These are phyloP conservation scores for Fibroporia radiculosa DNA, from an alignment of 768 basidiomycete species.

Conservation along the genomic window DNA sequence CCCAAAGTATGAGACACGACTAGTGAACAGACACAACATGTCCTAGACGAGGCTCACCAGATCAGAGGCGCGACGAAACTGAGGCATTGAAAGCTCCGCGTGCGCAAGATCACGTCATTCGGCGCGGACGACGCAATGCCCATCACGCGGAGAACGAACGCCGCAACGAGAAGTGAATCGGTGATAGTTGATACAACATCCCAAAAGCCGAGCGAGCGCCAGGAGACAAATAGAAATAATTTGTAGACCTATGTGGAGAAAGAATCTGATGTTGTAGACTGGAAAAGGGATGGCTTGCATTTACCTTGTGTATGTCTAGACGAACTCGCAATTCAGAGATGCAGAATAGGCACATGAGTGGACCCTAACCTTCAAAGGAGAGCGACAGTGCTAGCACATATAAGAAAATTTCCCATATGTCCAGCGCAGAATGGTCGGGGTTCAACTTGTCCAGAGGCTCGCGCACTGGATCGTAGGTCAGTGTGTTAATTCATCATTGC, in stretches of 20 bases:
- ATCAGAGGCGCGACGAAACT: constrained; percentile 85
- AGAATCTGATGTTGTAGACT: background rate
- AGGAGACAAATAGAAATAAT: constrained; percentile 67
- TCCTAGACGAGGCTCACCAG: constrained; percentile 47
- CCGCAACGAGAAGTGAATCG: constrained; percentile 61
- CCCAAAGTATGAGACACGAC: background rate
- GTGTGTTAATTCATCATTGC: background rate
- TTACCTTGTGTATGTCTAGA: constrained; percentile 49
- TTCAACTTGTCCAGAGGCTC: constrained; percentile 72
- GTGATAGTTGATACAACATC: constrained; percentile 62
- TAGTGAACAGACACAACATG: background rate
- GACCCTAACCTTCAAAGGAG: constrained; percentile 60
- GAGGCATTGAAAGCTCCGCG: constrained; percentile 81
- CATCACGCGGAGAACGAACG: constrained; percentile 65
- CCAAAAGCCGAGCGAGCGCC: constrained; percentile 82
- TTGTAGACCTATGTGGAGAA: constrained; percentile 47
- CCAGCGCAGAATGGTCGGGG: constrained; percentile 45
- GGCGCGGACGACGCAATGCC: constrained; percentile 36
- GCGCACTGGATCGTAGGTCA: constrained; percentile 46
- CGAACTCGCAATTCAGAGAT: background rate
- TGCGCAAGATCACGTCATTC: constrained; percentile 32
- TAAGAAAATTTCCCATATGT: constrained; percentile 73
- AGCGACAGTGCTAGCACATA: constrained; percentile 78
- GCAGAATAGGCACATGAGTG: constrained; percentile 1
- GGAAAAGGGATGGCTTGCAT: background rate